Evolutionary conservation across 2,329 filamentous ascomycete genomes (phyloP).

Genomic region (Ascocoryne sarcoides): DNA sequence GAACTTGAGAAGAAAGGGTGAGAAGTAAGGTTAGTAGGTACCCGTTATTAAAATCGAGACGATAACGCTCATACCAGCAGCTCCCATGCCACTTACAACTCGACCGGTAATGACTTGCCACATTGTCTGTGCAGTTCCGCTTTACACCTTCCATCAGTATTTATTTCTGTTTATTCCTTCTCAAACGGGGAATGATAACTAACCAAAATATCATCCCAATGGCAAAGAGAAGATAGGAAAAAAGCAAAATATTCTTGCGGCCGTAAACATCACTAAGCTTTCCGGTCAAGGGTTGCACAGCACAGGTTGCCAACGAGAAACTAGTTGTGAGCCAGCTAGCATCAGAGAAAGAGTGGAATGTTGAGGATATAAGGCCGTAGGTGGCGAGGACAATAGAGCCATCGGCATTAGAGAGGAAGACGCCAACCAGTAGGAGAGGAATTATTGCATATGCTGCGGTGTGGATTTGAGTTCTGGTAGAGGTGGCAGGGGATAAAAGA

Average conservation of each 20-base stretch:
- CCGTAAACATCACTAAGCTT: slow-evolving; percentile 52
- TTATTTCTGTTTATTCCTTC: no score
- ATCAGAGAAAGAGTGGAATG: slow-evolving; percentile 47
- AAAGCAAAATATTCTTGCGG: slow-evolving; percentile 40
- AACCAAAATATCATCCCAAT: slow-evolving; percentile 25
- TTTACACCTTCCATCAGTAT: no score
- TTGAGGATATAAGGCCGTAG: slow-evolving; percentile 51
- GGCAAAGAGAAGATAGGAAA: slow-evolving; percentile 42
- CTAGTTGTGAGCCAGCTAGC: slow-evolving; percentile 50
- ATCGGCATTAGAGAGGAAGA: slow-evolving; percentile 60
- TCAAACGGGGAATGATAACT: not conserved
- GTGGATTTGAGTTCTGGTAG: not conserved
- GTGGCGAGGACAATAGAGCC: slow-evolving; percentile 57
- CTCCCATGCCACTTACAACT: slow-evolving; percentile 42
- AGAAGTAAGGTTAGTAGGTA: not conserved
- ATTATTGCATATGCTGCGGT: not conserved
- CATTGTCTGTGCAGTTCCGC: slow-evolving; percentile 39
- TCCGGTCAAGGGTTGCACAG: slow-evolving; percentile 45
- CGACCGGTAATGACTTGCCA: slow-evolving; percentile 42
- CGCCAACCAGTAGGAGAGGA: slow-evolving; percentile 32
- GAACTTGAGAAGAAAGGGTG: not conserved
- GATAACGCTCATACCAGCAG: slow-evolving; percentile 41
- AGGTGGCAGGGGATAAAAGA: not conserved
- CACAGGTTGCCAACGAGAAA: slow-evolving; percentile 42
- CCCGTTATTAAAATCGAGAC: slow-evolving; percentile 38